Evolutionary conservation across 257 asterid genomes (phyloP).

Genomic region (Eustoma russellianum): DNA sequence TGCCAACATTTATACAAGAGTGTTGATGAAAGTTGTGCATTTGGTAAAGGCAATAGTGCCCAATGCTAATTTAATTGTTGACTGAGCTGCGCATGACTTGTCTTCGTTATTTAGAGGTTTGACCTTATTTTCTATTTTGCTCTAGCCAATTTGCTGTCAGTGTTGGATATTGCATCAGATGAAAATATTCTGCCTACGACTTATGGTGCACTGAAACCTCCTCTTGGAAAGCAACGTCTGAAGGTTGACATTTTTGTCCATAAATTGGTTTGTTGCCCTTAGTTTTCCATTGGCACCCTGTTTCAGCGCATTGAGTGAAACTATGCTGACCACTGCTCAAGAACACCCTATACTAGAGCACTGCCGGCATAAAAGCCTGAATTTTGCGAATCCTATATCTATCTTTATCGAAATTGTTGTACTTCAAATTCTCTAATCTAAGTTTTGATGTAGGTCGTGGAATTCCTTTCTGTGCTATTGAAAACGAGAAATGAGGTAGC

Average conservation of each 20-base stretch:
- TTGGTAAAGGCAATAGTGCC: too few species aligned
- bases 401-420: too few species aligned
- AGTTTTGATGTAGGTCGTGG: conserved; percentile 52
- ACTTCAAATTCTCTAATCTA: not conserved
- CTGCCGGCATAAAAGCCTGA: too few species aligned
- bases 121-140: conserved; percentile 3
- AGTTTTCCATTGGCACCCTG: too few species aligned
- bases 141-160: conserved; percentile 69
- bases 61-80: too few species aligned
- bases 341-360: too few species aligned
- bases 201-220: conserved; percentile 91
- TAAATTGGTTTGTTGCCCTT: not conserved
- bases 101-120: not conserved
- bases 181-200: conserved; percentile 68
- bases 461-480: conserved; percentile 70
- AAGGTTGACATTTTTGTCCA: conserved; percentile 41
- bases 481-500: conserved; percentile 83
- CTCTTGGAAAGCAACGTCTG: conserved; percentile 91
- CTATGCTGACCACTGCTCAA: not conserved
- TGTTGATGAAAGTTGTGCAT: too few species aligned
- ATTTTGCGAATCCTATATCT: too few species aligned
- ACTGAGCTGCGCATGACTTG: not conserved
- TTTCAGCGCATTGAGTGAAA: too few species aligned
- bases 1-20: too few species aligned
- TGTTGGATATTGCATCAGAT: conserved; percentile 67